Evolutionary conservation across 202 grass and related monocot species (phyloP), one percentile per base, ranked within the genome.

Genomic region (Brachypodium distachyon): DNA sequence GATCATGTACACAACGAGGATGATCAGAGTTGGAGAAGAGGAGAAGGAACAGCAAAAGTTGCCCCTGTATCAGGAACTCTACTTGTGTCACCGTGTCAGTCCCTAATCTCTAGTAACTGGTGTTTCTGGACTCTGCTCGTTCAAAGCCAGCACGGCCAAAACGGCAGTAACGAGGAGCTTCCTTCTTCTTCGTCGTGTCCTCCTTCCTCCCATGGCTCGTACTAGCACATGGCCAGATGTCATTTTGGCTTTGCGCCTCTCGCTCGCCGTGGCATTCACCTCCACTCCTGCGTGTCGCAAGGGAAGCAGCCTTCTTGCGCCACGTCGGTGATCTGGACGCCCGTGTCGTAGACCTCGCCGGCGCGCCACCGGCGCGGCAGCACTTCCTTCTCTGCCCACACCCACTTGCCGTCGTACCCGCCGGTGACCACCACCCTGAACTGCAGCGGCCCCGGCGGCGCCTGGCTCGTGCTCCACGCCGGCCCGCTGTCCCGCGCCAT

Each of bases 371-470:
- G 59, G 21, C 6, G 16, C 6, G 96, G 89, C 55, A 99, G 65
- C 1, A 99, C 89, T 74, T 89, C 80, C 25, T 60, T 58, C 37
- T 92, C 79, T 1, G 92, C 80, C 96, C 96, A 95, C 14, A 95
- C 34, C 96, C 96, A 99, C 70, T 95, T 99, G 23, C 96, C 91
- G 43, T 92, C 96, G 76, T 90, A 99, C 14, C 96, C 96, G 59
- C 89, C 89, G 9, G 96, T 99, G 3, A 95, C 85, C 48, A 99
- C 96, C 69, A 98, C 33, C 62, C 96, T 77, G 51, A 98, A 29
- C 84, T 98, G 96, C 66, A 98, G 82, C 42, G 96, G 85, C 23
- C 87, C 96, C n/a, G 77, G 63, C 53, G 91, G 96, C 53, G 80
- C 85, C 70, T 80, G 74, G 40, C 31, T 74, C 3, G 83, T 90